Base-by-base conservation (phyloP, 805 yeast genomes). In the Candida sanyiensis region DNA sequence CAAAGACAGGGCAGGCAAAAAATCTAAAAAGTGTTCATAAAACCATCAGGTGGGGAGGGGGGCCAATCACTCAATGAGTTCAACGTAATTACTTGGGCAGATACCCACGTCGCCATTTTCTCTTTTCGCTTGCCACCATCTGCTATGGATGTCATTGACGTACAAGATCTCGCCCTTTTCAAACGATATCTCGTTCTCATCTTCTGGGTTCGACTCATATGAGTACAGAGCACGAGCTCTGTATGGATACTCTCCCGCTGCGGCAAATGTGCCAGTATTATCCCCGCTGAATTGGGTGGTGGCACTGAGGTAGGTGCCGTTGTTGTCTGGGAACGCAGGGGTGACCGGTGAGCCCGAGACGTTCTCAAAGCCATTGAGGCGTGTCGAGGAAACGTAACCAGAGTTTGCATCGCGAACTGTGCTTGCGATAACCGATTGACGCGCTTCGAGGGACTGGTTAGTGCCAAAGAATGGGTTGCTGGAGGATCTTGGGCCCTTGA, bases 121-220 rank as follows among this genome's bases (percentile, higher is more conserved):
- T 55, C 89, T 76, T 59, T 83, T 77, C 28, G 96, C 97, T 64
- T 88, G 96, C 97, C 97, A 90, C 98, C 98, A 90, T 64, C 94
- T 80, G 33, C 97, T 97, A 48, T 84, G 84, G 41, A 87, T 86
- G 56, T 90, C 97, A 50, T 86, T 86, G 24, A 90, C 95, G 53
- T 81, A 87, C 59, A 90, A 72, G n/a, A 87, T 66, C 61, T 90
- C 97, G 40, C 93, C 96, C 60, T 89, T 87, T 47, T 72, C 78
- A 55, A 90, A 93, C 5, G 95, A 83, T 18, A 90, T 75, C 64
- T 90, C 98, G 55, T 89, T 88, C 46, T 83, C 87, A 60, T 90
- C 98, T 42, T 83, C 94, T 2, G 90, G 93, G 52, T 83, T 87
- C 6, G 97, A 96, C 37, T 78, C 78, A 59, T 93, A 90, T 34